Evolutionary conservation across 768 basidiomycete genomes (phyloP), one percentile per base, ranked within the genome.

Genomic region (Amanita exitialis): DNA sequence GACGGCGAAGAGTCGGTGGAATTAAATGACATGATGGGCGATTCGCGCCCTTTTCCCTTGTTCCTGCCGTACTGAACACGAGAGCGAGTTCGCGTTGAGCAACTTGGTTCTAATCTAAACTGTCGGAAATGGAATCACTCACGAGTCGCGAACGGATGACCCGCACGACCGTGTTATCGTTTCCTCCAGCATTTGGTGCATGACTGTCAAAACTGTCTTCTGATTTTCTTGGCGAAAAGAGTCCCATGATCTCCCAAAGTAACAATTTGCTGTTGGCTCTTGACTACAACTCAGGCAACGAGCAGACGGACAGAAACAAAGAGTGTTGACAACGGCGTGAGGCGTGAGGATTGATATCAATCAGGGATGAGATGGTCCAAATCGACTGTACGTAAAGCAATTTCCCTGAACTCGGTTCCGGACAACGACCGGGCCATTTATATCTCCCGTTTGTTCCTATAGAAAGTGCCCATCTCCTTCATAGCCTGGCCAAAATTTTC

Each of bases 401-500:
- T 32, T 32, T 32, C 32, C 25, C 4, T 27, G 25, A 27, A 27
- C 6, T 21, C 42, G 42, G 42, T 9, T 43, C 42, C 28, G 18
- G n/a, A 23, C 39, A 41, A 41, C 8, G 21, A 9, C 13, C 27
- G 15, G 43, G n/a, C 27, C 37, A 41, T 47, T 53, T 41, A 44
- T 46, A 46, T 36, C n/a, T 44, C 20, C 51, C 64, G 73, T 65
- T 80, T 86, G 53, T 72, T 73, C 51, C 77, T 73, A 66, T 81
- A 90, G 64, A 92, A 94, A 20, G 61, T 64, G 0, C 80, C 80
- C 41, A 94, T 65, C 39, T 78, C 76, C 59, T 77, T 81, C 56
- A 91, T 75, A 6, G 78, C 78, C 50, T 80, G 80, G 4, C 86
- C 86, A 64, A 90, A 96, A 4, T 71, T 74, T 16, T 82, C 73